Evolutionary conservation across 768 basidiomycete genomes (phyloP), one percentile per base, ranked within the genome.

Genomic region (Suillus luteus): DNA sequence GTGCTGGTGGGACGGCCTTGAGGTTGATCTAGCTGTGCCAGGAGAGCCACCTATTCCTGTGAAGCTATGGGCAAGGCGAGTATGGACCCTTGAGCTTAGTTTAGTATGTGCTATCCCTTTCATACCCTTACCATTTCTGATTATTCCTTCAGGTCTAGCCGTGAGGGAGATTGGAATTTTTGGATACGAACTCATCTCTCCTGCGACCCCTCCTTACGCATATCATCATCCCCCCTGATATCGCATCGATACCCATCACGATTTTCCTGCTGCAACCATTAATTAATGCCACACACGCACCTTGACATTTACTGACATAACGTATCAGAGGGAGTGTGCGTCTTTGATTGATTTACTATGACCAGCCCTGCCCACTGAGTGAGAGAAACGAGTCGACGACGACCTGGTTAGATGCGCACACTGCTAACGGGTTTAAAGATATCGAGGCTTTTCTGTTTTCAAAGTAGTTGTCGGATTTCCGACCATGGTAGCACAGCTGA

Each of bases 1-100:
- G 80, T 99, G 96, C 78, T 99, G 97, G 97, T 99, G 97, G 97
- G 97, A 99, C 70, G 96, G 96, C 12, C 82, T 95, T 44, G 95
- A 96, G 67, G 87, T 96, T 22, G 92, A 97, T 61, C 73, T 98
- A 49, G 86, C 90, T 9, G 81, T 83, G 5, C 73, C 80, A 1
- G 86, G 80, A 5, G 82, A 82, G 43, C 77, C 85, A 59, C 71
- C 83, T 10, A 80, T 83, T 69, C 79, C 76, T 11, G 85, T 96
- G 69, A 98, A 98, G 77, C 83, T 99, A 54, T 99, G 97, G 96
- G 95, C 96, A 22, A 85, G 97, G 63, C 82, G 97, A 63, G 97
- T 99, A 17, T 99, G 97, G 97, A 99, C 97, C 11, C 82, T 99
- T 63, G 97, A 99, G 80, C 83, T 99, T 64, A 95, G 93, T 75